phyloP scores from a whole-genome alignment of 1,284 basidiomycete species.

The Pisolithus thermaeus region DNA sequence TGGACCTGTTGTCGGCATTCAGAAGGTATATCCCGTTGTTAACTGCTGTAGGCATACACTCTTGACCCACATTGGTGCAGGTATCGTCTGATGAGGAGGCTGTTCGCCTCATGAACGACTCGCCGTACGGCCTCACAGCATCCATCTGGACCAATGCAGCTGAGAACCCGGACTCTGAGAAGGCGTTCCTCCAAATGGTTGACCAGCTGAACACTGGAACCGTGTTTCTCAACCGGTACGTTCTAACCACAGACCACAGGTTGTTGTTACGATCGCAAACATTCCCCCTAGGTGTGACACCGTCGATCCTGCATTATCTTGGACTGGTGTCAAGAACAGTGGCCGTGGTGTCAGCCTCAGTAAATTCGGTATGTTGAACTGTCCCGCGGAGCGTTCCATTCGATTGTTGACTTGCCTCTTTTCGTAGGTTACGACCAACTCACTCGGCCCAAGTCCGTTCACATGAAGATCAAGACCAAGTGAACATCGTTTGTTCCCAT shows the following conservation, averaged over 20 bases:
- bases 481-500: constrained; percentile 7
- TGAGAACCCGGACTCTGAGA: constrained; percentile 51
- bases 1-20: constrained; percentile 87
- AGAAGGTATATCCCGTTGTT: constrained; percentile 53
- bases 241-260: background rate
- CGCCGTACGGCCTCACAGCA: constrained; percentile 90
- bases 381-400: background rate
- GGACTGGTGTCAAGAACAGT: constrained; percentile 92
- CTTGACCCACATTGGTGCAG: constrained; percentile 26
- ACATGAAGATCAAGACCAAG: constrained; percentile 64
- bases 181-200: constrained; percentile 64
- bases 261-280: background rate
- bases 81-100: constrained; percentile 84
- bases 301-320: constrained; percentile 87
- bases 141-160: constrained; percentile 86
- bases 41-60: background rate
- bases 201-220: constrained; percentile 84
- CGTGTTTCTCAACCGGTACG: constrained; percentile 81
- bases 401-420: background rate
- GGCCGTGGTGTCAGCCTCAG: constrained; percentile 88
- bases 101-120: constrained; percentile 90
- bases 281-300: constrained; percentile 60
- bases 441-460: constrained; percentile 70
- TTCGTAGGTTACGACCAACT: constrained; percentile 69
- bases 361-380: constrained; percentile 66